These are phyloP conservation scores for Adansonia madagascariensis DNA, from an alignment of 441 rosid genomes.

Conservation along the genomic window DNA sequence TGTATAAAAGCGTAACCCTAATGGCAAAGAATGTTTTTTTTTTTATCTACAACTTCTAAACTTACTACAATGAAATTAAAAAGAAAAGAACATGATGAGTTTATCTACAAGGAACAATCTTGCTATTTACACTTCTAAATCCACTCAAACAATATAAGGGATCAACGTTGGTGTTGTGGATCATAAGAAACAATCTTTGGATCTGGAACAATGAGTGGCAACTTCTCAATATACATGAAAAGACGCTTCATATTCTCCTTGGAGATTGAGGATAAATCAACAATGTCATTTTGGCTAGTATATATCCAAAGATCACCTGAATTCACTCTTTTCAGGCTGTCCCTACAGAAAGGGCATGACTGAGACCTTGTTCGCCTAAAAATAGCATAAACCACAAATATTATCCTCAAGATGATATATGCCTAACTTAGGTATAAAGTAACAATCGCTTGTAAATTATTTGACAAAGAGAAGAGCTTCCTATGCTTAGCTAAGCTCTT, in stretches of 20 bases:
- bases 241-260: conserved; percentile 61
- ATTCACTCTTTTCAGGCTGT: conserved; percentile 58
- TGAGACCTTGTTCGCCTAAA: conserved; percentile 58
- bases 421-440: not conserved
- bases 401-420: not conserved
- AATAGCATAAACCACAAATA: not conserved
- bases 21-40: not conserved
- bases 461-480: not conserved
- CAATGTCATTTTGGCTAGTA: conserved; percentile 44
- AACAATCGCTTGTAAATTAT: not conserved
- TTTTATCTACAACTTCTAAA: conserved; percentile 7
- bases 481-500: not conserved
- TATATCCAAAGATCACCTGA: conserved; percentile 71
- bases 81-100: not conserved
- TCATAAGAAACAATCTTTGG: conserved; percentile 39
- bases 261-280: conserved; percentile 44
- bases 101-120: conserved; percentile 7
- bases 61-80: not conserved
- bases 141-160: not conserved
- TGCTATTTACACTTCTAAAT: conserved; percentile 14
- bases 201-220: conserved; percentile 54
- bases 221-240: conserved; percentile 48
- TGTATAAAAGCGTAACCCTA: not conserved
- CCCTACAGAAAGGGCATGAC: conserved; percentile 74
- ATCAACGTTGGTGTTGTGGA: conserved; percentile 40